phyloP scores from a whole-genome alignment of 495 filamentous ascomycete species.

The Umbilicaria muhlenbergii region DNA sequence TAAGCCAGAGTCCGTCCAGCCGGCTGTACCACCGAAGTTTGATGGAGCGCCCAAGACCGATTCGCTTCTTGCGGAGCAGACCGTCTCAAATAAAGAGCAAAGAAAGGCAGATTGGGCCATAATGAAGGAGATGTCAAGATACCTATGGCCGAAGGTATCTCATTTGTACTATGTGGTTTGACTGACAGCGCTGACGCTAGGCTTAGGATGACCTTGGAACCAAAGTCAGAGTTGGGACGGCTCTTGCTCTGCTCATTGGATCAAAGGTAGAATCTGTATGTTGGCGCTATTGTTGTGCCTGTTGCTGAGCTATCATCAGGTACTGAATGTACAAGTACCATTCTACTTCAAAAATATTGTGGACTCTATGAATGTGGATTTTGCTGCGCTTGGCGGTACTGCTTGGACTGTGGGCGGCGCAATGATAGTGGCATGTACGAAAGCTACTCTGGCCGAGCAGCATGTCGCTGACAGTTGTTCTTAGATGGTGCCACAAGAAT shows the following conservation, averaged over 20 bases:
- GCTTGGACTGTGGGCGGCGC: constrained; percentile 78
- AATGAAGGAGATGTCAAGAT: constrained; percentile 91
- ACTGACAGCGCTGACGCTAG: constrained; percentile 6
- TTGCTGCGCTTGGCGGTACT: constrained; percentile 64
- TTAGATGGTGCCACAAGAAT: constrained; percentile 76
- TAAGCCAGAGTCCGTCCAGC: constrained; percentile 11
- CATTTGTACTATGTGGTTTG: background rate
- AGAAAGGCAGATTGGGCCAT: constrained; percentile 96
- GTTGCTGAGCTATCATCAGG: constrained; percentile 21
- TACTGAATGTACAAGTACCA: constrained; percentile 92
- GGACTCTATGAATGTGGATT: constrained; percentile 92
- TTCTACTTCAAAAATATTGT: constrained; percentile 99
- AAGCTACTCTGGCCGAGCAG: background rate
- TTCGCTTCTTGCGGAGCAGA: constrained; percentile 38
- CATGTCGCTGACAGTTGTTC: background rate
- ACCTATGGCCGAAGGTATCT: constrained; percentile 83
- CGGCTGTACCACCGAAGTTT: constrained; percentile 12
- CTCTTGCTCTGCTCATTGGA: constrained; percentile 67
- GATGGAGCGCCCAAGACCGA: constrained; percentile 24
- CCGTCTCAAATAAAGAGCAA: constrained; percentile 60
- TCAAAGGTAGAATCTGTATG: constrained; percentile 46
- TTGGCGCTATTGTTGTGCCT: background rate
- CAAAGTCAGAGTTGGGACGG: constrained; percentile 67
- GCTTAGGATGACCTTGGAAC: constrained; percentile 57
- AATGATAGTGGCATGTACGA: constrained; percentile 73